Conservation (phyloP, 2,329 filamentous ascomycete genomes). For the Pseudofabraea citricarpa region DNA sequence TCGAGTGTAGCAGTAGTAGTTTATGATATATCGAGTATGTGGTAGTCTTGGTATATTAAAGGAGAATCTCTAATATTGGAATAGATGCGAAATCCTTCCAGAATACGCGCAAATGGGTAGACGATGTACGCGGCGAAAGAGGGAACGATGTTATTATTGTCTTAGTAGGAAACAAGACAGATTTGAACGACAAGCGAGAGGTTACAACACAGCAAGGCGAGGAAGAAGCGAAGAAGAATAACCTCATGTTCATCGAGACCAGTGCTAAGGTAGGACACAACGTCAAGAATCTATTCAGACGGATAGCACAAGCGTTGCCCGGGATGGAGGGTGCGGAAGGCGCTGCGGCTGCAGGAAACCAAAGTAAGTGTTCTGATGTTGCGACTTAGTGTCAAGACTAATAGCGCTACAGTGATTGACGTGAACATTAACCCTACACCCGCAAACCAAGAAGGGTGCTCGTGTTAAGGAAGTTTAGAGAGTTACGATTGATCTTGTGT, state of each 20-base stretch:
- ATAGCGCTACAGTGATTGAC: constrained; percentile 68
- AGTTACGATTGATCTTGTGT: constrained; percentile 7
- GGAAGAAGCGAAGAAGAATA: constrained; percentile 96
- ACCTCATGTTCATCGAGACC: constrained; percentile 98
- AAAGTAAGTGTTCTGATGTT: constrained; percentile 63
- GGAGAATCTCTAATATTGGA: too few relatives aligned
- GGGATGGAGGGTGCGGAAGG: constrained; percentile 93
- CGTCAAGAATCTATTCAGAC: constrained; percentile 94
- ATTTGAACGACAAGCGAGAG: constrained; percentile 96
- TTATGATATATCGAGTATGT: constrained; percentile 89
- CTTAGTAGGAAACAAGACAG: constrained; percentile 97
- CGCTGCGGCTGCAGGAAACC: constrained; percentile 64
- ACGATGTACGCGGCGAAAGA: constrained; percentile 92
- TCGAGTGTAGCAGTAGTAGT: constrained; percentile 97
- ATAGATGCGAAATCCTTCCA: constrained; percentile 91
- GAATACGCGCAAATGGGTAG: constrained; percentile 99
- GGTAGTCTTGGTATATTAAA: too few relatives aligned
- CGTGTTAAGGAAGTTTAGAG: constrained; percentile 43
- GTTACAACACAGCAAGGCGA: constrained; percentile 95
- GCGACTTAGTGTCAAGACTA: constrained; percentile 13
- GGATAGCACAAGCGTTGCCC: constrained; percentile 95
- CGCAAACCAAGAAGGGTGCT: constrained; percentile 68
- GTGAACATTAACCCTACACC: constrained; percentile 77
- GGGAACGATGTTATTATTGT: constrained; percentile 99
- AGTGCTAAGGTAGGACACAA: constrained; percentile 97